These are phyloP conservation scores for Leccinum barrowsii DNA, from an alignment of 768 basidiomycete genomes.

Conservation along the genomic window DNA sequence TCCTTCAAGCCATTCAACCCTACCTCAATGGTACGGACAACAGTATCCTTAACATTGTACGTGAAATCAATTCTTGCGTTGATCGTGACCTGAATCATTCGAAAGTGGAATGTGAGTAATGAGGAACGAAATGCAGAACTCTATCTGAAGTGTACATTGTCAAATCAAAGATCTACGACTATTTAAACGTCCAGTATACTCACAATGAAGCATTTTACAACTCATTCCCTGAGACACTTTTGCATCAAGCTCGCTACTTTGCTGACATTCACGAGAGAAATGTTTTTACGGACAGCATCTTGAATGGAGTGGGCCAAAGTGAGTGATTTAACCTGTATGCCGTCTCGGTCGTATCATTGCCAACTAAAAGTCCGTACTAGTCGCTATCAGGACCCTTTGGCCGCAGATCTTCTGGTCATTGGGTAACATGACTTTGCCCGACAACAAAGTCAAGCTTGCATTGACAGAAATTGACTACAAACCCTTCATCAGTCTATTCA, in stretches of 20 bases:
- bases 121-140: neutral
- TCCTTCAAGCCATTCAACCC: slow-evolving; percentile 63
- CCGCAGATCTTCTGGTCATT: slow-evolving; percentile 69
- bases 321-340: slow-evolving; percentile 25
- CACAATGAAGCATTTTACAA: slow-evolving; percentile 80
- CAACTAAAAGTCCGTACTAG: slow-evolving; percentile 34
- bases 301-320: slow-evolving; percentile 73
- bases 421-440: slow-evolving; percentile 70
- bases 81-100: slow-evolving; percentile 9
- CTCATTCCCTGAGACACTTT: slow-evolving; percentile 63
- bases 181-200: slow-evolving; percentile 66
- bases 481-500: slow-evolving; percentile 84
- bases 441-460: slow-evolving; percentile 72
- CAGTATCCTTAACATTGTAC: slow-evolving; percentile 63
- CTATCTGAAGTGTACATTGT: neutral
- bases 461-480: slow-evolving; percentile 81
- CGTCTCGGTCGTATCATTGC: neutral
- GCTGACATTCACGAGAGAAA: slow-evolving; percentile 77
- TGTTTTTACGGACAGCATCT: slow-evolving; percentile 61
- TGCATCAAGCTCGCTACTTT: slow-evolving; percentile 68
- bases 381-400: slow-evolving; percentile 75
- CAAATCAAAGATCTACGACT: slow-evolving; percentile 62
- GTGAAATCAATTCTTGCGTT: slow-evolving; percentile 24
- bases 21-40: slow-evolving; percentile 63
- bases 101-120: slow-evolving; percentile 68